Conservation (phyloP, 208 protist genomes). For the Blastocrithidia nonstop region DNA sequence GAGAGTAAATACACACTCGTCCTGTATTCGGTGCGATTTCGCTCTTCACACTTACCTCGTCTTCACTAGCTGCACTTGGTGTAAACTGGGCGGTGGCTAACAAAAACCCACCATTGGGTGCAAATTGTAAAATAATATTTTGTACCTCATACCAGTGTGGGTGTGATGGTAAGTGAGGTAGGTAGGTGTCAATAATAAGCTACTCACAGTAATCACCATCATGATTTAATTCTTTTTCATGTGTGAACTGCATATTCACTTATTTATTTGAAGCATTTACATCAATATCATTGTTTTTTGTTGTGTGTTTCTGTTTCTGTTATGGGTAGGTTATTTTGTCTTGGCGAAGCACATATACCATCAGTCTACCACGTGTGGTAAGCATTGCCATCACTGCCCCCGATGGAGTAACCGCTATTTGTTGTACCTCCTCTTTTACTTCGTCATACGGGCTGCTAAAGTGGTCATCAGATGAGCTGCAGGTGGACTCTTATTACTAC, state of each 20-base stretch:
- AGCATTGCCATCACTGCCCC: constrained; percentile 45
- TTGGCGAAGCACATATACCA: constrained; percentile 27
- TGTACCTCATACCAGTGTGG: constrained; percentile 50
- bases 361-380: constrained; percentile 40
- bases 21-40: constrained; percentile 12
- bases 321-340: background rate
- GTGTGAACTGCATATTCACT: too few species aligned
- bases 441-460: constrained; percentile 24
- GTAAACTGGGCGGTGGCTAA: constrained; percentile 39
- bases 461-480: constrained; percentile 22
- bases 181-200: constrained; percentile 19
- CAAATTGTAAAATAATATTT: constrained; percentile 29
- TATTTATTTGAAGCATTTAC: too few species aligned
- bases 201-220: constrained; percentile 19
- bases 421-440: constrained; percentile 55
- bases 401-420: constrained; percentile 28
- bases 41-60: background rate
- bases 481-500: too few species aligned
- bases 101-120: constrained; percentile 43
- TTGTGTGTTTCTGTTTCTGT: background rate
- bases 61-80: constrained; percentile 5
- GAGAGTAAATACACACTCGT: constrained; percentile 42
- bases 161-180: constrained; percentile 12
- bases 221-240: background rate
- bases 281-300: background rate